Base-by-base conservation (phyloP, 2,329 filamentous ascomycete species). In the Amauroascus niger region DNA sequence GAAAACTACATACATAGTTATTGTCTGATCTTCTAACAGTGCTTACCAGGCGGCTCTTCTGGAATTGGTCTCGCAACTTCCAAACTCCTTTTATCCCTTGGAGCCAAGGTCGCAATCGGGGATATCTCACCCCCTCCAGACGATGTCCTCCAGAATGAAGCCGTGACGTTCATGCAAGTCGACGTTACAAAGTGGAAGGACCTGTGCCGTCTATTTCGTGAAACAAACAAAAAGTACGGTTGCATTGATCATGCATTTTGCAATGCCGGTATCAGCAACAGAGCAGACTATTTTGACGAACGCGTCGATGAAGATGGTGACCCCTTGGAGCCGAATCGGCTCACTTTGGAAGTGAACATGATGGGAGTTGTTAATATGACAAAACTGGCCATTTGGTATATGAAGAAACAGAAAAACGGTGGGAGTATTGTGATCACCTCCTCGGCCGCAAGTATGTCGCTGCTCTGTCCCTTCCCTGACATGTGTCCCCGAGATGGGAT, bases 1-100 rank as follows among this genome's bases (percentile, higher is more conserved):
- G n/a, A n/a, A n/a, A n/a, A n/a, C n/a, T n/a, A n/a, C n/a, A n/a
- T n/a, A n/a, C n/a, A n/a, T n/a, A n/a, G n/a, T n/a, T 37, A n/a
- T 2, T 24, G 14, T 26, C 7, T 20, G 6, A 1, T 2, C 3
- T 24, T 33, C 30, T 52, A 48, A 55, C 41, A 41, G 54, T 26
- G 14, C 13, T 8, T 4, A 22, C 35, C 45, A 75, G 79, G 80
- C 47, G 77, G 77, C 53, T 79, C 77, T 0, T 80, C 79, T 1
- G 81, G 81, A 14, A 83, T 83, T 51, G 80, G 80, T 30, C 72
- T 81, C 13, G 77, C 77, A 52, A 81, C 80, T 0, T 71, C 75
- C 6, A 64, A 74, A 7, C 67, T 77, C 1, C 72, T 82, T 13
- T 68, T 82, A 6, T 66, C 72, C 0, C 64, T 75, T 0, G 79